phyloP scores from a whole-genome alignment of 2,329 filamentous ascomycete species.

The Pestalotiopsis sp. region DNA sequence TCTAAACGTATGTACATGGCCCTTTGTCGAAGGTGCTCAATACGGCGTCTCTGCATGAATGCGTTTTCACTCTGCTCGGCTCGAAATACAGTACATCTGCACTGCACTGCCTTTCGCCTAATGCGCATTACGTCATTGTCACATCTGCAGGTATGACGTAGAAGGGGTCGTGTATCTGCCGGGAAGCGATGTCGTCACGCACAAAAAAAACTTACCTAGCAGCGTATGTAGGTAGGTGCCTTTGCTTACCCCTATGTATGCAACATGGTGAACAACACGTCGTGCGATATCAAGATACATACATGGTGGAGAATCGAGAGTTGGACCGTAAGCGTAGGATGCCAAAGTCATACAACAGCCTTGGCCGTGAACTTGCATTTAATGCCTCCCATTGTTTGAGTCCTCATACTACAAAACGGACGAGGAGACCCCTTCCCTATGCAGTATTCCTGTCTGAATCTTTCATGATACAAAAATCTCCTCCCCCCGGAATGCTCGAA shows the following conservation, averaged over 20 bases:
- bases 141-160: slow-evolving; percentile 11
- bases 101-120: not conserved
- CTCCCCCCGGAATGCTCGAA: not conserved
- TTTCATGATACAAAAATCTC: not conserved
- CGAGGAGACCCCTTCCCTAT: not conserved
- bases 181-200: slow-evolving; percentile 12
- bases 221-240: not conserved
- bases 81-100: not conserved
- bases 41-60: too few relatives aligned
- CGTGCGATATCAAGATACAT: slow-evolving; percentile 10
- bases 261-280: not conserved
- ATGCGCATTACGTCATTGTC: slow-evolving; percentile 8
- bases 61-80: not conserved
- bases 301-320: slow-evolving; percentile 4
- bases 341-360: not conserved
- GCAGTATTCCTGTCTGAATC: not conserved
- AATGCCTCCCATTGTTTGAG: slow-evolving; percentile 7
- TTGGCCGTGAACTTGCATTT: slow-evolving; percentile 10
- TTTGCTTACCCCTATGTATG: not conserved
- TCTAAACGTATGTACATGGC: too few relatives aligned
- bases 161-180: not conserved
- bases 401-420: not conserved
- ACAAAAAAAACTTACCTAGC: not conserved
- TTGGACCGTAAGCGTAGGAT: slow-evolving; percentile 8
- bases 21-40: too few relatives aligned